Conservation (phyloP, 352 stramenopile species). For the Aphanomyces invadans region DNA sequence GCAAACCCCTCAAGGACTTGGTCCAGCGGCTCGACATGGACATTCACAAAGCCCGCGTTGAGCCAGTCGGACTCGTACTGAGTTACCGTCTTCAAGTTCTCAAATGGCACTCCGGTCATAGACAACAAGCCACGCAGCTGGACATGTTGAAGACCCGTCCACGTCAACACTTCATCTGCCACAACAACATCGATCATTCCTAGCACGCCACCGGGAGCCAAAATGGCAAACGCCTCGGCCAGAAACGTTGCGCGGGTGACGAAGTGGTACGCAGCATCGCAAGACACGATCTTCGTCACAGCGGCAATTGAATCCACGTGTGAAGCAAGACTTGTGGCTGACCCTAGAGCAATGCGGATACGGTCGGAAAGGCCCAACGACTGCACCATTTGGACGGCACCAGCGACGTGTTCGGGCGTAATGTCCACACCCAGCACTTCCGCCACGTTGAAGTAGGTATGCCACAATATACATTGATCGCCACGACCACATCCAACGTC, state of each 20-base stretch:
- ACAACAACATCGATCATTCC: conserved; percentile 15
- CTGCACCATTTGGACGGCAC: background rate
- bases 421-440: conserved; percentile 13
- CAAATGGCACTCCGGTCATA: conserved; percentile 22
- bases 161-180: conserved; percentile 10
- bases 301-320: background rate
- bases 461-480: conserved; percentile 22
- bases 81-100: conserved; percentile 12
- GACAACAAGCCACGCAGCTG: conserved; percentile 16
- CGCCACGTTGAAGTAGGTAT: conserved; percentile 5
- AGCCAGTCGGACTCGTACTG: background rate
- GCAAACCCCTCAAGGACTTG: conserved; percentile 8
- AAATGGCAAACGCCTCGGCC: conserved; percentile 7
- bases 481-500: conserved; percentile 18
- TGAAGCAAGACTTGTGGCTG: background rate
- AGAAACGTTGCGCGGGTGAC: conserved; percentile 8
- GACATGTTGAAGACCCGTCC: conserved; percentile 15
- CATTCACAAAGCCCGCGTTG: background rate
- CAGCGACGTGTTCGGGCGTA: conserved; percentile 10
- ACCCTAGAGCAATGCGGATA: conserved; percentile 6
- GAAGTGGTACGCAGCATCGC: conserved; percentile 23
- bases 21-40: conserved; percentile 7
- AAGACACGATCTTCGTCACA: conserved; percentile 16
- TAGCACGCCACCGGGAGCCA: conserved; percentile 2
- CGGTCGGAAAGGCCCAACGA: background rate